Conservation (phyloP, 2,329 filamentous ascomycete species). For the Verticillium nubilum region DNA sequence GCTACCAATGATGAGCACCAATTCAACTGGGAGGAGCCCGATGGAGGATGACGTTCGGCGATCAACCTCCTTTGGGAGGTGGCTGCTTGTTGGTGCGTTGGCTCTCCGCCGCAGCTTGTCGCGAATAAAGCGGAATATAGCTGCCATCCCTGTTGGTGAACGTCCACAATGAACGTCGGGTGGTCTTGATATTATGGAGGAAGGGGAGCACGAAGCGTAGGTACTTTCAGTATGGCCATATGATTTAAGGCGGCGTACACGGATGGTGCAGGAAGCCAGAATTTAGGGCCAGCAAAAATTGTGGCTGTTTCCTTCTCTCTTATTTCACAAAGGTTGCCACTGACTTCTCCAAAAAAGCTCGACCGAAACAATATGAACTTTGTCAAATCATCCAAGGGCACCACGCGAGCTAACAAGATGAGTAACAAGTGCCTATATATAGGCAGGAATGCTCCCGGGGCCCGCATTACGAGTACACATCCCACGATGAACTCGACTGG, state of each 20-base stretch:
- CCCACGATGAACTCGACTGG: neutral
- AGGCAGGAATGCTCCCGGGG: too few species aligned
- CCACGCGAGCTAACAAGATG: too few species aligned
- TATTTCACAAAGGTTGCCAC: too few species aligned
- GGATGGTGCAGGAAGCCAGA: neutral
- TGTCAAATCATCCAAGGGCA: neutral
- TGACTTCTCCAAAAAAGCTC: neutral
- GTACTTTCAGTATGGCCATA: neutral
- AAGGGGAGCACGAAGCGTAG: neutral
- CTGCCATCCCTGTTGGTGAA: neutral
- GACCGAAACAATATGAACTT: neutral
- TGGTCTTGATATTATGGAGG: neutral
- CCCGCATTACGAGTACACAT: too few species aligned
- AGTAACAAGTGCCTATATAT: too few species aligned
- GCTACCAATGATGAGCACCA: neutral
- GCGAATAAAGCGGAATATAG: neutral
- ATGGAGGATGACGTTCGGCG: neutral
- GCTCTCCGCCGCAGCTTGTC: neutral
- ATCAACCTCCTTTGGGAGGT: neutral
- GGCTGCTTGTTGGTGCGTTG: neutral
- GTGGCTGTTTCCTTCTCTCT: too few species aligned
- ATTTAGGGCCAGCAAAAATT: neutral
- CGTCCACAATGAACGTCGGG: neutral
- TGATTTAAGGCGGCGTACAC: neutral
- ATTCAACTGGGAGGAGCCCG: neutral